Conservation (phyloP, 2,329 filamentous ascomycete genomes). For the Botrytis fragariae region DNA sequence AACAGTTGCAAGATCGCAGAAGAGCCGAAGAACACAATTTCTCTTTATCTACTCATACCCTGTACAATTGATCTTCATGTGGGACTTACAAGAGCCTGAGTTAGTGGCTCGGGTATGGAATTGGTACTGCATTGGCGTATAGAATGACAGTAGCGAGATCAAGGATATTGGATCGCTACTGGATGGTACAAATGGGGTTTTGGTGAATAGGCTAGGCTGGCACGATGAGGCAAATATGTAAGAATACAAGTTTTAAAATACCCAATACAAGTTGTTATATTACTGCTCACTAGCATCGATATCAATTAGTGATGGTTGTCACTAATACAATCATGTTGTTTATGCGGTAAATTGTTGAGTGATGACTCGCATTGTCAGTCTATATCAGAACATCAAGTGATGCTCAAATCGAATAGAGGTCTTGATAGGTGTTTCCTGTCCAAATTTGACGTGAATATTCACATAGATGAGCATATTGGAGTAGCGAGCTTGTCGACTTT, state of each 20-base stretch:
- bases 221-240: slow-evolving; percentile 3
- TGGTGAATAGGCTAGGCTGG: not conserved
- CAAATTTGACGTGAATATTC: not conserved
- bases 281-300: not conserved
- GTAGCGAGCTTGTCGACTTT: not conserved
- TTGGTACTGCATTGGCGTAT: not conserved
- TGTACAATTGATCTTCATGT: slow-evolving; percentile 94
- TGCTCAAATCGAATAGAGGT: not conserved
- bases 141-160: slow-evolving; percentile 2
- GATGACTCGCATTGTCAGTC: not conserved
- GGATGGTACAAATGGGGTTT: not conserved
- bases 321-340: not conserved
- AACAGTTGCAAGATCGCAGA: slow-evolving; percentile 78
- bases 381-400: not conserved
- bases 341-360: not conserved
- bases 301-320: not conserved
- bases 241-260: slow-evolving; percentile 13
- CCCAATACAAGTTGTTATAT: slow-evolving; percentile 3
- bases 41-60: slow-evolving; percentile 93
- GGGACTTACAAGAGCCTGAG: slow-evolving; percentile 55
- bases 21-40: slow-evolving; percentile 85
- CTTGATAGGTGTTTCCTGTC: not conserved
- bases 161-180: slow-evolving; percentile 6
- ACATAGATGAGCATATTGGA: not conserved
- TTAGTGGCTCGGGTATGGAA: slow-evolving; percentile 2